Base-by-base conservation (phyloP, 495 filamentous ascomycete species). In the Pseudevernia furfuracea region DNA sequence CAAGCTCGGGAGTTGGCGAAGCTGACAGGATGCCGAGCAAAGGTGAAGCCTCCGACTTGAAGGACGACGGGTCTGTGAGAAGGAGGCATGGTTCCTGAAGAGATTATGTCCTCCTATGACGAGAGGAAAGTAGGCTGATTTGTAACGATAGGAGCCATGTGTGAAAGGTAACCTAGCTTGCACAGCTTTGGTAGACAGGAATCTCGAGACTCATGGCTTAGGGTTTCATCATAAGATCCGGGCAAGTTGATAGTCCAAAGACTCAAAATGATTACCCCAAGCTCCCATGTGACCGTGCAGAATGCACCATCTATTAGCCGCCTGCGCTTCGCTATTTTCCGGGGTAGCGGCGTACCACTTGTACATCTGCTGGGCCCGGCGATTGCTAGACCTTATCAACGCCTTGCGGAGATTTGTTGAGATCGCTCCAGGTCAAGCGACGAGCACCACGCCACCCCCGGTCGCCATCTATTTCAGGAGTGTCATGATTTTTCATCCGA, bases 11-110 rank as follows among this genome's bases (percentile, higher is more conserved):
- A 19, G 30, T 67, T 12, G 53, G 60, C 30, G 60, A 67, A 62
- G 65, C 64, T 59, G 25, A 64, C 30, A 66, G 58, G 21, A 67
- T 71, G 62, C 65, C 65, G 39, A 37, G 48, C 53, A 37, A 65
- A 39, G 64, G 67, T 56, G 59, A 67, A 17, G 57, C 36, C 14
- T 67, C 59, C 44, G 38, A 44, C 59, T 53, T 34, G 10, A 53
- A 67, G 8, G 36, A 37, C 19, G 36, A 12, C 28, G 43, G 28
- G 48, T 28, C 25, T 52, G 25, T 30, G 48, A 14, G 15, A 52
- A 30, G 48, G n/a, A 15, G 30, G 23, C 25, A 5, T 52, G 4
- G 12, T 28, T 52, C 23, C 10, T 52, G n/a, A 28, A 52, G 10
- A 23, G 3, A 6, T 52, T 12, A 17, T 52, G 1, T 4, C 30